A percentile compares a stretch with the other conserved stretches of the same genome.
phyloP scores from a whole-genome alignment of 2,329 filamentous ascomycete genomes.

The Paramyrothecium sp. region DNA sequence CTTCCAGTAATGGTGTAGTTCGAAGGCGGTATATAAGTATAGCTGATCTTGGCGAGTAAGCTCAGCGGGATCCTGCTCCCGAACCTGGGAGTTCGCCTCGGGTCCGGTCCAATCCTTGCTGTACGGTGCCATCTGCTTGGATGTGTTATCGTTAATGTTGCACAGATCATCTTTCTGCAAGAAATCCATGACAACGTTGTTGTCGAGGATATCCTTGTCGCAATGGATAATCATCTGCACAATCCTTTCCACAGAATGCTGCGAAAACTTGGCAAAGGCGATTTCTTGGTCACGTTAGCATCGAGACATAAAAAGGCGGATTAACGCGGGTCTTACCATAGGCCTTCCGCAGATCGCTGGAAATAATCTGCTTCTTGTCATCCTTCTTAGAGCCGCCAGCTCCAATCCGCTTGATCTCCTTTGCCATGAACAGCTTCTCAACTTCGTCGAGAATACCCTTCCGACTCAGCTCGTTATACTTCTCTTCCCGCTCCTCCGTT shows the following conservation, averaged over 20 bases:
- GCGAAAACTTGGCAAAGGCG: conserved; percentile 89
- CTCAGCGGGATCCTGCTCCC: conserved; percentile 84
- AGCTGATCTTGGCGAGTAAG: conserved; percentile 95
- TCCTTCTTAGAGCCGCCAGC: conserved; percentile 71
- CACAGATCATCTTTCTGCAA: conserved; percentile 89
- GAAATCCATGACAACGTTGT: conserved; percentile 94
- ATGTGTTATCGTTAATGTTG: conserved; percentile 85
- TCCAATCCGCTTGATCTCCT: conserved; percentile 89
- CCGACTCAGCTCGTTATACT: conserved; percentile 87
- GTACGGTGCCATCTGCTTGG: conserved; percentile 91
- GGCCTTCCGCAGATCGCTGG: conserved; percentile 81
- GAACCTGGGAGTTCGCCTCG: conserved; percentile 71
- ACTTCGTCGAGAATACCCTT: conserved; percentile 97
- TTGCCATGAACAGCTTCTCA: conserved; percentile 95
- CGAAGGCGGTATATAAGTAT: conserved; percentile 88
- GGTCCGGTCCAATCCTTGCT: conserved; percentile 95
- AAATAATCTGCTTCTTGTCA: conserved; percentile 98
- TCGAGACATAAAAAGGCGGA: not conserved
- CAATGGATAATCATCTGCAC: conserved; percentile 95
- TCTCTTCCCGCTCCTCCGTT: conserved; percentile 88
- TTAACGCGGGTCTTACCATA: conserved; percentile 60
- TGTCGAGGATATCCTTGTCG: conserved; percentile 84
- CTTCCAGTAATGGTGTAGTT: conserved; percentile 98
- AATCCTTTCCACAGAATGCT: conserved; percentile 77
- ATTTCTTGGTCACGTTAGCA: conserved; percentile 61